Conservation (phyloP, 768 basidiomycete genomes). For the Boletus rex-veris region DNA sequence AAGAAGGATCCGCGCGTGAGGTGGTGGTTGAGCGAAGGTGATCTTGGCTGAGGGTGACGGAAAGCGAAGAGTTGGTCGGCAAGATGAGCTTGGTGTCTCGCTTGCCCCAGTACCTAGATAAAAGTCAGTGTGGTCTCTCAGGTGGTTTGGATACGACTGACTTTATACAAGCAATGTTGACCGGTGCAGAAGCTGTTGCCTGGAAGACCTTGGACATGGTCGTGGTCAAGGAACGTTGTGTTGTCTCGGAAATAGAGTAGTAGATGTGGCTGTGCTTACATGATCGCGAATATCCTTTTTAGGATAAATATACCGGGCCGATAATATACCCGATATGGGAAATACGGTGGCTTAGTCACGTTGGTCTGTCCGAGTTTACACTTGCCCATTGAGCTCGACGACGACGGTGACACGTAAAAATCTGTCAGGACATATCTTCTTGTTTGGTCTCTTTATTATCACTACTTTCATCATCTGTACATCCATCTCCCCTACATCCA, state of each 20-base stretch:
- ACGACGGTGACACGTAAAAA: slow-evolving; percentile 16
- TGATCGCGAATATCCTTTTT: slow-evolving; percentile 14
- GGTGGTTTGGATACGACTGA: slow-evolving; percentile 32
- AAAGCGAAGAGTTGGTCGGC: slow-evolving; percentile 97
- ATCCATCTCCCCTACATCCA: slow-evolving; percentile 1
- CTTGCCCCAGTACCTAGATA: slow-evolving; percentile 96
- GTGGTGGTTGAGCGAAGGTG: slow-evolving; percentile 93
- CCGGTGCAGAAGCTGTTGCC: slow-evolving; percentile 89
- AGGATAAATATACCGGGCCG: slow-evolving; percentile 11
- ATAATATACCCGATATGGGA: slow-evolving; percentile 10
- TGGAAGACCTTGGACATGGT: slow-evolving; percentile 60
- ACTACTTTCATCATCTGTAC: slow-evolving; percentile 9
- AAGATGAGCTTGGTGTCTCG: slow-evolving; percentile 92
- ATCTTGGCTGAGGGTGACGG: slow-evolving; percentile 95
- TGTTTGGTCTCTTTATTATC: slow-evolving; percentile 4
- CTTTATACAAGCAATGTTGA: slow-evolving; percentile 99
- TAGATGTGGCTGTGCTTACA: slow-evolving; percentile 19
- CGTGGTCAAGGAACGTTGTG: slow-evolving; percentile 7
- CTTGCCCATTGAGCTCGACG: slow-evolving; percentile 12
- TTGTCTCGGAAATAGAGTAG: slow-evolving; percentile 9
- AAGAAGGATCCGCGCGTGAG: slow-evolving; percentile 75
- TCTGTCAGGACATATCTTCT: slow-evolving; percentile 13
- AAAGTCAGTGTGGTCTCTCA: slow-evolving; percentile 2
- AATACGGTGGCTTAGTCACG: slow-evolving; percentile 12
- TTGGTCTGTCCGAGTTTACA: slow-evolving; percentile 19